These are phyloP conservation scores for Cicer cuneatum DNA, from an alignment of 306 rosid genomes.

Conservation along the genomic window DNA sequence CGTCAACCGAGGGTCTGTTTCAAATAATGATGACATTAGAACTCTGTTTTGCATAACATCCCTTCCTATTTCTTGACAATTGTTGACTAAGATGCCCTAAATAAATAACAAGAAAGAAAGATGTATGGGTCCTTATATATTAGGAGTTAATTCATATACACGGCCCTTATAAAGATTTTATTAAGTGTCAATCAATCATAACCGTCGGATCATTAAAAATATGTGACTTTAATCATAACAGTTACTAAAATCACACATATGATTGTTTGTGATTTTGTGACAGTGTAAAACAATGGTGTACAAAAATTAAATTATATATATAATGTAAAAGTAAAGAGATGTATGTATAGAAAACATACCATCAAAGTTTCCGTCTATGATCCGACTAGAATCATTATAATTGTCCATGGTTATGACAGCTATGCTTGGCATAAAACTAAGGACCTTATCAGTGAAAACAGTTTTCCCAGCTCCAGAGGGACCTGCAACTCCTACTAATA, in stretches of 20 bases:
- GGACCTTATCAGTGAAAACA: conserved; percentile 91
- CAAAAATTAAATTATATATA: too few relatives aligned
- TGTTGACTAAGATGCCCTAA: conserved; percentile 17
- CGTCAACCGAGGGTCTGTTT: conserved; percentile 94
- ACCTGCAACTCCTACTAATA: conserved; percentile 95
- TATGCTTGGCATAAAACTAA: conserved; percentile 88
- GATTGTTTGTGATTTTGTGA: too few relatives aligned
- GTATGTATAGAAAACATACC: conserved; percentile 53
- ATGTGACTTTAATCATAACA: too few relatives aligned
- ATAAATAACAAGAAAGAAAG: neutral
- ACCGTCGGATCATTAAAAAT: too few relatives aligned
- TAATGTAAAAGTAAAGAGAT: neutral
- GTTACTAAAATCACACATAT: too few relatives aligned
- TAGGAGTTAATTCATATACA: too few relatives aligned
- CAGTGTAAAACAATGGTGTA: too few relatives aligned
- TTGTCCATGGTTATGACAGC: conserved; percentile 96
- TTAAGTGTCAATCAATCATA: too few relatives aligned
- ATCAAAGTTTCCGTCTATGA: conserved; percentile 94
- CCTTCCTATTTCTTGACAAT: conserved; percentile 41
- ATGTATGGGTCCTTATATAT: neutral
- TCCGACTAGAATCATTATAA: conserved; percentile 92
- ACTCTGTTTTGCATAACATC: conserved; percentile 41
- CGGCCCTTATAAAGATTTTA: too few relatives aligned
- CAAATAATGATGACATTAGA: conserved; percentile 52
- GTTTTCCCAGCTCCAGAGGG: conserved; percentile 99